phyloP scores from a whole-genome alignment of 495 filamentous ascomycete species.

The Podospora anserina region DNA sequence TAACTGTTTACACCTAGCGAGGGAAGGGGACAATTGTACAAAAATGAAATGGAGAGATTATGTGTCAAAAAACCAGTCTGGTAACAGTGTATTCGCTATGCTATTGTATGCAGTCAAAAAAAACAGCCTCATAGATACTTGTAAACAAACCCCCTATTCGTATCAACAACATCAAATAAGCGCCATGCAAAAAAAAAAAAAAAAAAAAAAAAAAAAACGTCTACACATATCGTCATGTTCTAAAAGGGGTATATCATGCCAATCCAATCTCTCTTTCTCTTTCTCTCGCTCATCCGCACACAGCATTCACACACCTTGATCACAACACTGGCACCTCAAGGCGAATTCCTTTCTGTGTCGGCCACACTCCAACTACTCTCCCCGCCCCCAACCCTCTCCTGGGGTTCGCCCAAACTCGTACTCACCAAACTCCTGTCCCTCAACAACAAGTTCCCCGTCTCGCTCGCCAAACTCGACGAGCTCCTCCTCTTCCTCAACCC shows the following conservation, averaged over 20 bases:
- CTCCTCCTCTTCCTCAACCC: slow-evolving; percentile 16
- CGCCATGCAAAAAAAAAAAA: neutral
- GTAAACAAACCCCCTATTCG: neutral
- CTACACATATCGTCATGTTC: neutral
- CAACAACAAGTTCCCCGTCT: neutral
- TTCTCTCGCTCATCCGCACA: neutral
- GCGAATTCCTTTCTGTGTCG: slow-evolving; percentile 1
- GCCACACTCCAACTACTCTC: slow-evolving; percentile 23
- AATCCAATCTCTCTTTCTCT: slow-evolving; percentile 8
- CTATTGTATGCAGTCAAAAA: neutral
- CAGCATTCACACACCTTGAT: neutral
- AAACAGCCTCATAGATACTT: neutral
- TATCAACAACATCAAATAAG: neutral
- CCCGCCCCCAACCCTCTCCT: slow-evolving; percentile 6
- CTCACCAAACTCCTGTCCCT: slow-evolving; percentile 14
- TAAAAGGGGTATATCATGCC: slow-evolving; percentile 9
- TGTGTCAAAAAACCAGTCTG: neutral
- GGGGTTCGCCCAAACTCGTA: slow-evolving; percentile 16
- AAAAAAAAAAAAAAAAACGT: neutral
- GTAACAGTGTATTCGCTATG: neutral
- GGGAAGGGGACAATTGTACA: neutral
- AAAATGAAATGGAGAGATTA: neutral
- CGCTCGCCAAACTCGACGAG: slow-evolving; percentile 4
- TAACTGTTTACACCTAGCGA: neutral
- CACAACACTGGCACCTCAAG: neutral